Percentiles rank a stretch among this genome's conserved stretches.
Conservation (phyloP, 257 asterid genomes). For the Marsdenia floribunda region DNA sequence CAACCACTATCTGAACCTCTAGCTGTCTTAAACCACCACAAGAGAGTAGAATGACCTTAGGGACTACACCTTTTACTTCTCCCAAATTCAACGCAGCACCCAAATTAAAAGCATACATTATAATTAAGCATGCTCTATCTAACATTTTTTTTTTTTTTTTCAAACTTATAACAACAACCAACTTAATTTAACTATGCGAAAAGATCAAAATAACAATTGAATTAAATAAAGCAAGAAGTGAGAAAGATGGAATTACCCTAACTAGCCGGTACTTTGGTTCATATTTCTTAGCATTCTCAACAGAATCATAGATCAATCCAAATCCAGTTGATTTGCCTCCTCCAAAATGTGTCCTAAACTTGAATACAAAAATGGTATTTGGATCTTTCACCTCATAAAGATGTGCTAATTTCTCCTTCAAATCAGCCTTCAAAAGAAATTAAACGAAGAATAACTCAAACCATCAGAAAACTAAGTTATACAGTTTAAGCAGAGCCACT, state of each 20-base stretch:
- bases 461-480: background rate
- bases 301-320: slow-evolving; percentile 85
- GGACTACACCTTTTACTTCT: background rate
- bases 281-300: slow-evolving; percentile 78
- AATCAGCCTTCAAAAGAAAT: slow-evolving; percentile 45
- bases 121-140: too few relatives aligned
- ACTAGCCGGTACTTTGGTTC: slow-evolving; percentile 92
- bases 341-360: slow-evolving; percentile 95
- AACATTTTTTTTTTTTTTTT: too few relatives aligned
- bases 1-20: too few relatives aligned
- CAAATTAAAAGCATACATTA: background rate
- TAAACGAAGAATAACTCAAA: background rate
- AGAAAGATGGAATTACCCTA: slow-evolving; percentile 46
- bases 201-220: background rate
- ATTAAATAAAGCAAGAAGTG: background rate
- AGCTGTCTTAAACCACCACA: too few relatives aligned
- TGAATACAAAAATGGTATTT: slow-evolving; percentile 79
- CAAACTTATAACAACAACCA: too few relatives aligned
- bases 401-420: slow-evolving; percentile 72
- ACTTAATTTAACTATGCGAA: too few relatives aligned
- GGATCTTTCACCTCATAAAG: slow-evolving; percentile 80
- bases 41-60: too few relatives aligned
- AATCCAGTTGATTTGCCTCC: slow-evolving; percentile 97
- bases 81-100: background rate
- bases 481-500: too few relatives aligned